Evolutionary conservation across 2,329 filamentous ascomycete genomes (phyloP), one percentile per base, ranked within the genome.

Genomic region (Metarhizium sp.): DNA sequence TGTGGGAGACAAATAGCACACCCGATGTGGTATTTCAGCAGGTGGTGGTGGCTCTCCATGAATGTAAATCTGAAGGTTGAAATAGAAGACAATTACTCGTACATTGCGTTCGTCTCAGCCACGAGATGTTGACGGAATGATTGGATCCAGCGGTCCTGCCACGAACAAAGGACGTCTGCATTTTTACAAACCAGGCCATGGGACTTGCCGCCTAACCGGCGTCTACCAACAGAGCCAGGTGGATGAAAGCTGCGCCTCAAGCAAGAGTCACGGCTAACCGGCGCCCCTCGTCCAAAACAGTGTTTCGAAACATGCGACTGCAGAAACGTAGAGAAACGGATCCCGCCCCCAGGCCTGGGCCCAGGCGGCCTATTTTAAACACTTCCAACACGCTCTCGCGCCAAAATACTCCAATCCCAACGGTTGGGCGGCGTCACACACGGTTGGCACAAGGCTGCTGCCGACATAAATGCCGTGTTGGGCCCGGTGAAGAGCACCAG

Each of bases 301-400:
- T 57, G 51, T 59, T 47, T 52, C 52, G 59, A 16, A 40, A 40
- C 38, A 16, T 40, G 38, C 38, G 32, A 34, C 32, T 8, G 32
- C 32, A 34, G 32, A 47, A 25, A n/a, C 20, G 16, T 70, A 76
- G 69, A 76, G 69, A 66, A 76, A 13, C 38, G 8, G 14, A 7
- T 16, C 10, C 38, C 38, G 8, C 7, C 38, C 38, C 14, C 38
- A 7, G 38, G 14, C 38, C 5, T 25, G 25, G 25, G 25, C 25
- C 25, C 25, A 25, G 25, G 25, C 14, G 38, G 38, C 38, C 14
- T 40, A 14, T 16, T 40, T 40, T 16, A 40, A 11, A 34, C 32
- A 34, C 32, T 25, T 25, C 25, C 7, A 11, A 34, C 32, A 11
- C 32, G 32, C 38, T 16, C 34, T 36, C 34, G 43, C 43, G 43